These are phyloP conservation scores for Cryoendolithus antarcticus DNA, from an alignment of 2,329 filamentous ascomycete genomes.

Conservation along the genomic window DNA sequence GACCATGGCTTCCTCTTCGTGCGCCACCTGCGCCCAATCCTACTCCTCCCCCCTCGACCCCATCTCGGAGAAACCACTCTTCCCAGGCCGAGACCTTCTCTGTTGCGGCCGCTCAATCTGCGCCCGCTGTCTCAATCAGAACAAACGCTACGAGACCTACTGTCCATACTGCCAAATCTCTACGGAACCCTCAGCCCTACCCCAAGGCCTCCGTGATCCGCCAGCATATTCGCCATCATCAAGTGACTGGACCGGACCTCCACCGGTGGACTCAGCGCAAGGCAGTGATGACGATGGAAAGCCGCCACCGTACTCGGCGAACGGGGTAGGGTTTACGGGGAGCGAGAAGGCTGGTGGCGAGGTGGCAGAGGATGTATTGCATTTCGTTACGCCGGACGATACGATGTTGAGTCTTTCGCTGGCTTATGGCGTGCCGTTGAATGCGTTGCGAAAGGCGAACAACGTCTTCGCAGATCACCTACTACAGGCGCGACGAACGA, in stretches of 20 bases:
- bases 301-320: slow-evolving; percentile 30
- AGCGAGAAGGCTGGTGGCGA: slow-evolving; percentile 22
- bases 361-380: slow-evolving; percentile 50
- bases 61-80: slow-evolving; percentile 45
- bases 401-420: slow-evolving; percentile 58
- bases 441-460: slow-evolving; percentile 53
- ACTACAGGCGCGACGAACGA: slow-evolving; percentile 53
- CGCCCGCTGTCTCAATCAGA: slow-evolving; percentile 55
- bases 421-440: slow-evolving; percentile 55
- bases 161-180: slow-evolving; percentile 70
- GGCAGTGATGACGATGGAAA: slow-evolving; percentile 23
- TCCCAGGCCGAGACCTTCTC: slow-evolving; percentile 47
- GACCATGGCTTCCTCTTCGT: slow-evolving; percentile 10
- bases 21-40: slow-evolving; percentile 21
- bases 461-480: slow-evolving; percentile 60
- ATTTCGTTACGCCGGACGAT: slow-evolving; percentile 63
- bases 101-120: slow-evolving; percentile 65
- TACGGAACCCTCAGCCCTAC: slow-evolving; percentile 44
- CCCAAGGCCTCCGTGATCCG: slow-evolving; percentile 55
- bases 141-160: slow-evolving; percentile 53
- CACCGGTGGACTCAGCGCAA: slow-evolving; percentile 20
- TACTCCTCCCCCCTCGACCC: slow-evolving; percentile 9
- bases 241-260: slow-evolving; percentile 14
- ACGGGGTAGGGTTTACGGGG: slow-evolving; percentile 9
- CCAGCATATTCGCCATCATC: slow-evolving; percentile 44